Conservation (phyloP, 164 flowering plant species). For the Magnolia officinalis region DNA sequence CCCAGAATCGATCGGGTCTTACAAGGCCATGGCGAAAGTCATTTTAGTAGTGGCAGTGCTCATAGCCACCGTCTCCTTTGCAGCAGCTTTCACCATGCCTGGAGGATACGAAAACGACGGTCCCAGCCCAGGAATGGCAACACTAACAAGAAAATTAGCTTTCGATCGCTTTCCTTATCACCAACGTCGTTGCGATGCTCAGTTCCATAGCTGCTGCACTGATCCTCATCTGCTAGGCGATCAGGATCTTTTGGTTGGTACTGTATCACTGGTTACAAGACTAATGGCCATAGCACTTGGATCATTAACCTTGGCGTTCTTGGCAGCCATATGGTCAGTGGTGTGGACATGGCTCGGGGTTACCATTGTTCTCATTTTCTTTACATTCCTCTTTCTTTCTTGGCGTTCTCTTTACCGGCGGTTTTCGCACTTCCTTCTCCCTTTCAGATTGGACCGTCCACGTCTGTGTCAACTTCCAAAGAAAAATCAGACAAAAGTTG, state of each 20-base stretch:
- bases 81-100: not conserved
- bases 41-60: conserved; percentile 2
- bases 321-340: not conserved
- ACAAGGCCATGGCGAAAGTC: not conserved
- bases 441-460: no score
- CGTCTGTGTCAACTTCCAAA: no score
- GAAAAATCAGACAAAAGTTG: no score
- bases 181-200: not conserved
- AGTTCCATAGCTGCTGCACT: not conserved
- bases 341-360: not conserved
- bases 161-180: not conserved
- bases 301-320: not conserved
- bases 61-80: not conserved
- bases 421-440: not conserved
- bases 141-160: not conserved
- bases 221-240: not conserved
- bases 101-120: not conserved
- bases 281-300: not conserved
- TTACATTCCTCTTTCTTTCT: not conserved
- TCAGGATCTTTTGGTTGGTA: not conserved
- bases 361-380: not conserved
- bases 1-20: not conserved
- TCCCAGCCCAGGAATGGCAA: not conserved
- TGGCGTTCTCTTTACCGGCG: not conserved
- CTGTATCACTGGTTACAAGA: not conserved